Evolutionary conservation across 106 monocot species (phyloP).

Genomic region (Narthecium ossifragum): DNA sequence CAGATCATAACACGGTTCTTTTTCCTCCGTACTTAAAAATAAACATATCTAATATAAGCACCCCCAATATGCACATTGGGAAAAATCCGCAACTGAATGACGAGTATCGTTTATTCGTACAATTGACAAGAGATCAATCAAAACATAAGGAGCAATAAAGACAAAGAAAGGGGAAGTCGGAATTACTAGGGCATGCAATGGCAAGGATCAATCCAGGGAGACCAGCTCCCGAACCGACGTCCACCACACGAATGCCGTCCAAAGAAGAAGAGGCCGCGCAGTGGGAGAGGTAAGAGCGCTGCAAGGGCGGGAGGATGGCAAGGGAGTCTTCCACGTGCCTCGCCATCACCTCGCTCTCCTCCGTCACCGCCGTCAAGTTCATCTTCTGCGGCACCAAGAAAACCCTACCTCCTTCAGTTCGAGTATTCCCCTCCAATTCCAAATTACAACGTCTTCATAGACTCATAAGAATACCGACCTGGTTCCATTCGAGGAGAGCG

Average conservation of each 20-base stretch:
- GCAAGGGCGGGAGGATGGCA: constrained; percentile 54
- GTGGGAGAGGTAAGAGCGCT: constrained; percentile 34
- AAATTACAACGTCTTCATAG: background rate
- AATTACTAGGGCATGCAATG: constrained; percentile 68
- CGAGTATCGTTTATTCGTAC: too few relatives aligned
- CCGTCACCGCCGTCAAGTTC: constrained; percentile 85
- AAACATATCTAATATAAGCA: too few relatives aligned
- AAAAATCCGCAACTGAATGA: too few relatives aligned
- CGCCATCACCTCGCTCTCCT: constrained; percentile 74
- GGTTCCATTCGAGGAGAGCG: constrained; percentile 91
- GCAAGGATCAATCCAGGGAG: constrained; percentile 82
- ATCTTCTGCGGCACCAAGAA: constrained; percentile 45
- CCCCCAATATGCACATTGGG: too few relatives aligned
- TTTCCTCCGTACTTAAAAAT: too few relatives aligned
- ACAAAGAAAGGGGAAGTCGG: background rate
- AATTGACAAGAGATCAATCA: too few relatives aligned
- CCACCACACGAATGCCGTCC: constrained; percentile 51
- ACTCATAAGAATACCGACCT: constrained; percentile 22
- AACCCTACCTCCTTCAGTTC: background rate
- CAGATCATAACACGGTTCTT: too few relatives aligned
- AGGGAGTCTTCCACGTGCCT: constrained; percentile 91
- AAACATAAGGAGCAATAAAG: too few relatives aligned
- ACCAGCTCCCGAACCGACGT: constrained; percentile 89
- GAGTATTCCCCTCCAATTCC: background rate
- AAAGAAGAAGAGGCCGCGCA: constrained; percentile 16